phyloP scores from a whole-genome alignment of 352 stramenopile species.

The Pythium dissimile region DNA sequence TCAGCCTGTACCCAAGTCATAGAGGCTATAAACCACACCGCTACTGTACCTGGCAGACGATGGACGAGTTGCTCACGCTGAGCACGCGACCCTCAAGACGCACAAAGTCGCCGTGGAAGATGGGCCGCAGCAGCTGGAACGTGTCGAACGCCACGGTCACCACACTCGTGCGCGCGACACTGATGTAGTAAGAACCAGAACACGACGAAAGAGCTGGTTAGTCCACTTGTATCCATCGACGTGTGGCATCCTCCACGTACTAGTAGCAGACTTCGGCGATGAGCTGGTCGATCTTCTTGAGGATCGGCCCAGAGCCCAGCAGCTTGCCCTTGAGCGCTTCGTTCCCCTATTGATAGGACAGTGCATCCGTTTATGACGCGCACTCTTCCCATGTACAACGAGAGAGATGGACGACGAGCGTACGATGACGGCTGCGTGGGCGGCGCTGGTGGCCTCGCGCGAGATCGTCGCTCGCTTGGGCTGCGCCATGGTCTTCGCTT shows the following conservation, averaged over 20 bases:
- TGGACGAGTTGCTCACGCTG: constrained; percentile 36
- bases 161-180: constrained; percentile 27
- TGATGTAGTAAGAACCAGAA: not conserved
- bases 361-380: not conserved
- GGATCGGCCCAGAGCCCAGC: constrained; percentile 43
- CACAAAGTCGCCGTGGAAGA: constrained; percentile 43
- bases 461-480: constrained; percentile 12
- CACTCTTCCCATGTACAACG: not conserved
- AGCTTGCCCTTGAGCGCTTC: constrained; percentile 45
- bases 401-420: not conserved
- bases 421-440: constrained; percentile 24
- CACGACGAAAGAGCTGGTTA: not conserved
- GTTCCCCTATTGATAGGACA: constrained; percentile 21
- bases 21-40: not conserved
- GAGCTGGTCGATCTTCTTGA: constrained; percentile 49
- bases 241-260: constrained; percentile 20
- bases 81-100: constrained; percentile 36
- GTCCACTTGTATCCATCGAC: not conserved
- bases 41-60: constrained; percentile 30
- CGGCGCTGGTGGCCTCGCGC: constrained; percentile 12
- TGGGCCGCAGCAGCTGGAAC: constrained; percentile 32
- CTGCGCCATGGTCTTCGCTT: not conserved
- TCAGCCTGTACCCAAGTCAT: not conserved
- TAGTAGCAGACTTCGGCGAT: constrained; percentile 34
- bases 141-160: constrained; percentile 48